These are phyloP conservation scores for Eimeria acervulina DNA, from an alignment of 169 alveolate species.

Conservation along the genomic window DNA sequence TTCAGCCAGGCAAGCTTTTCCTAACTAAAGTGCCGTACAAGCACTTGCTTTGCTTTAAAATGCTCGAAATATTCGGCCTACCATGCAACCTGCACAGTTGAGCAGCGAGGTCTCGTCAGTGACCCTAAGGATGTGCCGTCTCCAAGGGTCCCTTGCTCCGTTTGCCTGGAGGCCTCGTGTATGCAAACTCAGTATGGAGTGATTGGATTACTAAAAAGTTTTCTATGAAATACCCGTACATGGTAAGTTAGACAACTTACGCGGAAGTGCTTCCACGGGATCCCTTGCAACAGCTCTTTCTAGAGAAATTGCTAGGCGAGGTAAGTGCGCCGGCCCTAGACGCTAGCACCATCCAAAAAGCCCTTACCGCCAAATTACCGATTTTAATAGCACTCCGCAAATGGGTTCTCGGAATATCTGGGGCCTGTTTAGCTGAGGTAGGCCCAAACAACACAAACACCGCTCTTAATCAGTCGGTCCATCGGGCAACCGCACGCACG, in stretches of 20 bases:
- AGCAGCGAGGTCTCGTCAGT: neutral
- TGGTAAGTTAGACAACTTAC: neutral
- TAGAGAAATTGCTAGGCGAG: neutral
- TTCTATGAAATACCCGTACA: neutral
- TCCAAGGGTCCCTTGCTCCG: neutral
- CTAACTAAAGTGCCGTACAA: neutral
- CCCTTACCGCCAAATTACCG: neutral
- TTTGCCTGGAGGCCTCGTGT: neutral
- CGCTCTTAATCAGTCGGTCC: neutral
- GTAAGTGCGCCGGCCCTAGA: neutral
- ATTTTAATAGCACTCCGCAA: neutral
- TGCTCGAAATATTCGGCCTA: neutral
- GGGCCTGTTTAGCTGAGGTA: neutral
- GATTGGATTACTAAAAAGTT: neutral
- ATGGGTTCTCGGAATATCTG: neutral
- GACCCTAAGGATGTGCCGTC: conserved; percentile 1
- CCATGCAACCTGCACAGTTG: neutral
- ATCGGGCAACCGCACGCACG: neutral
- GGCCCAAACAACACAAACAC: neutral
- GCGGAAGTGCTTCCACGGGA: neutral
- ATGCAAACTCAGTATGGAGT: neutral
- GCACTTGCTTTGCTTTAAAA: neutral
- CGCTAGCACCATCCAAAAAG: neutral
- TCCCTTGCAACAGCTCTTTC: neutral
- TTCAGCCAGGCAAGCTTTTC: neutral